Conservation (phyloP, 495 filamentous ascomycete genomes). For the Aspergillus olivimuriae region DNA sequence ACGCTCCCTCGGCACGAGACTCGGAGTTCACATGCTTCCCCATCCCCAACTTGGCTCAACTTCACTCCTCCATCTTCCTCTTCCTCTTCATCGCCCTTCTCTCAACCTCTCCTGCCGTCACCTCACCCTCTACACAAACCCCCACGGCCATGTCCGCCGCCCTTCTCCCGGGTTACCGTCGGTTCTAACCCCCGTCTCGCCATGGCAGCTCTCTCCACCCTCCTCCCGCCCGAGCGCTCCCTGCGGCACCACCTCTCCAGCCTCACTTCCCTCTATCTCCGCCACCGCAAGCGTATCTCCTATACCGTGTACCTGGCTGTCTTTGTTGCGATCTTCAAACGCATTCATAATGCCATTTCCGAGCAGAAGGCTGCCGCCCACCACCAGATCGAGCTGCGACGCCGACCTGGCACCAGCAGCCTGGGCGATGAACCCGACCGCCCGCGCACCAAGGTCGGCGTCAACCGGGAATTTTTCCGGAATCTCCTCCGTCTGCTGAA, state of each 20-base stretch:
- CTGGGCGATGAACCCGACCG: constrained; percentile 39
- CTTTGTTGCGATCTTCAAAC: constrained; percentile 78
- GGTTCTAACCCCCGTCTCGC: constrained; percentile 10
- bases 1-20: no score
- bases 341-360: constrained; percentile 82
- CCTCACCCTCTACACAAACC: neutral
- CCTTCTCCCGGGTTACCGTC: constrained; percentile 24
- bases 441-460: constrained; percentile 76
- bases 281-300: constrained; percentile 82
- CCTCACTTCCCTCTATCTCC: constrained; percentile 69
- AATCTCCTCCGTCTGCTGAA: constrained; percentile 70
- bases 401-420: constrained; percentile 49
- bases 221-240: constrained; percentile 61
- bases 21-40: no score
- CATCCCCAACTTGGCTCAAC: no score
- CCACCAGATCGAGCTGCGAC: constrained; percentile 59
- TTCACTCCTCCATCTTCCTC: neutral
- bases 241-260: constrained; percentile 67
- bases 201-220: constrained; percentile 82
- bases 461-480: constrained; percentile 93
- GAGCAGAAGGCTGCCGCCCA: constrained; percentile 85
- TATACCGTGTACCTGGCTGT: constrained; percentile 89
- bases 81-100: constrained; percentile 1
- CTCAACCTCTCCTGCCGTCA: neutral
- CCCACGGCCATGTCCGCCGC: constrained; percentile 25